These are phyloP conservation scores for Suzukiozyma palmioleophila DNA, from an alignment of 1,139 yeast genomes.

Conservation along the genomic window DNA sequence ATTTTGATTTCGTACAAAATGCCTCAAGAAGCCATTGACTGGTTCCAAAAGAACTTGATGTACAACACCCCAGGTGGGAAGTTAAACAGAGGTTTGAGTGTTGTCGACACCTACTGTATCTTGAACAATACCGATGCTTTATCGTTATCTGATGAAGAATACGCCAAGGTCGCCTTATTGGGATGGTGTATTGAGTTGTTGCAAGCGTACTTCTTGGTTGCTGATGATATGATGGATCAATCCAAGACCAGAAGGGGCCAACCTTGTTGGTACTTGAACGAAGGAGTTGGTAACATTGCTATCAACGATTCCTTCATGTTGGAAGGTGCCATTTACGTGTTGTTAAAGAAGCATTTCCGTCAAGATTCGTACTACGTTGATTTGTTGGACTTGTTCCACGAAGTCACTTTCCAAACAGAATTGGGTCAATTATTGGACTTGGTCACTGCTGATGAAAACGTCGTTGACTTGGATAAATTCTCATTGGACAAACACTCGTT, in stretches of 20 bases:
- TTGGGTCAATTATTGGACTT: conserved; percentile 93
- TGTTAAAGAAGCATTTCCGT: conserved; percentile 86
- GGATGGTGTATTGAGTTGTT: conserved; percentile 96
- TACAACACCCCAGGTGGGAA: conserved; percentile 97
- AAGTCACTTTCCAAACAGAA: conserved; percentile 95
- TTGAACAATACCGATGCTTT: conserved; percentile 58
- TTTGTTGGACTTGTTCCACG: conserved; percentile 86
- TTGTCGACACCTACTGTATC: conserved; percentile 85
- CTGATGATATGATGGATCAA: conserved; percentile 98
- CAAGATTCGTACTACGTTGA: conserved; percentile 81
- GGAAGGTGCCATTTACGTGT: conserved; percentile 88
- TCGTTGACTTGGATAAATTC: conserved; percentile 83
- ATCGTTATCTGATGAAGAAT: conserved; percentile 65
- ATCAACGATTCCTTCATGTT: conserved; percentile 97
- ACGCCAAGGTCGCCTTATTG: conserved; percentile 78
- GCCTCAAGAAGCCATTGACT: conserved; percentile 80
- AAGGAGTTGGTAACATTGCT: conserved; percentile 85
- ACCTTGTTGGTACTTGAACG: conserved; percentile 92
- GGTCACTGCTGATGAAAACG: conserved; percentile 95
- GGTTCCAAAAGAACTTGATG: conserved; percentile 73
- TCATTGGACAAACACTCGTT: conserved; percentile 87
- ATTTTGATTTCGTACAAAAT: conserved; percentile 68
- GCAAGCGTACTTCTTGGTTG: conserved; percentile 95
- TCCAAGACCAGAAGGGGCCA: conserved; percentile 98
- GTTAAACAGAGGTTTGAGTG: conserved; percentile 93